These are phyloP conservation scores for Apiotrichum domesticum DNA, from an alignment of 1,284 basidiomycete species.

Conservation along the genomic window DNA sequence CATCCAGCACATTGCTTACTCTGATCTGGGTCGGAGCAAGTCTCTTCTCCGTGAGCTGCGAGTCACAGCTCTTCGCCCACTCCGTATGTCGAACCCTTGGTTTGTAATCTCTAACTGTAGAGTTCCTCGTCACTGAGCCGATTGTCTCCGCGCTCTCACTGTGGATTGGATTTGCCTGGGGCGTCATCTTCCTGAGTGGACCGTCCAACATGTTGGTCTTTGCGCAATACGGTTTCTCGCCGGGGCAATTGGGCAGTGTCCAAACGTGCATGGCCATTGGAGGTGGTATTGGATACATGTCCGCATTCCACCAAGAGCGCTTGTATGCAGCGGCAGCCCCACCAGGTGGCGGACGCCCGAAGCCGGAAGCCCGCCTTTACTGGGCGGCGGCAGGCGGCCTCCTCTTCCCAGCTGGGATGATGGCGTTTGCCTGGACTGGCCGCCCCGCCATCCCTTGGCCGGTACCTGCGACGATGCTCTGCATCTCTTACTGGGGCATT, in stretches of 20 bases:
- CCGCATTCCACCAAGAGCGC: constrained; percentile 52
- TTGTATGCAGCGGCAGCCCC: constrained; percentile 30
- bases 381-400: constrained; percentile 42
- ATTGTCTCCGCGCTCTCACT: constrained; percentile 48
- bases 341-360: constrained; percentile 39
- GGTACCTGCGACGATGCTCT: constrained; percentile 32
- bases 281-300: constrained; percentile 63
- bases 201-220: constrained; percentile 35
- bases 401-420: constrained; percentile 38
- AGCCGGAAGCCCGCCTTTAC: constrained; percentile 50
- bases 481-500: constrained; percentile 31
- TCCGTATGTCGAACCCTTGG: constrained; percentile 5
- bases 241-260: constrained; percentile 25
- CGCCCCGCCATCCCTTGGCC: constrained; percentile 31
- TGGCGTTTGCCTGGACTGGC: constrained; percentile 42
- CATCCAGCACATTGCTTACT: constrained; percentile 33
- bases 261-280: constrained; percentile 48
- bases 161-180: constrained; percentile 49
- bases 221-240: constrained; percentile 34
- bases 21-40: constrained; percentile 34
- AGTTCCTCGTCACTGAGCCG: constrained; percentile 48
- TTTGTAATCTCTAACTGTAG: too few species aligned
- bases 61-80: constrained; percentile 38
- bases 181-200: constrained; percentile 35
- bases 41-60: constrained; percentile 31